A percentile compares a stretch with the other conserved stretches of the same genome.
Evolutionary conservation across 1,139 yeast genomes (phyloP).

Genomic region (Candida sanyaensis): DNA sequence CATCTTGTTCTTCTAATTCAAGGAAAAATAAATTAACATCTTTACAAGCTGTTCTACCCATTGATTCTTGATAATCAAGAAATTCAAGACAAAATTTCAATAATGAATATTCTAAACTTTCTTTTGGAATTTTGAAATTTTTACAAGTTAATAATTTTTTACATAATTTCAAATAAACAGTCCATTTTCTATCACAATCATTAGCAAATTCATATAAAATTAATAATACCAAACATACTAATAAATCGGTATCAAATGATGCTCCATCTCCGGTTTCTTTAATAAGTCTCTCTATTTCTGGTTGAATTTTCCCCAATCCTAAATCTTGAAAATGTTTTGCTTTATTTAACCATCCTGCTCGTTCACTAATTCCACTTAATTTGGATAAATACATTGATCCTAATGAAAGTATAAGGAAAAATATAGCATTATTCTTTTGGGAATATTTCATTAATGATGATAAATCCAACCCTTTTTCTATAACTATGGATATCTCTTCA

Average conservation of each 20-base stretch:
- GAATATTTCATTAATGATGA: constrained; percentile 26
- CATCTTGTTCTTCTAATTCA: constrained; percentile 17
- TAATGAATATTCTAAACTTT: constrained; percentile 21
- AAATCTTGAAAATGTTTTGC: constrained; percentile 20
- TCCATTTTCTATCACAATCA: constrained; percentile 29
- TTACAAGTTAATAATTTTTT: constrained; percentile 20
- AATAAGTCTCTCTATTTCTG: constrained; percentile 11
- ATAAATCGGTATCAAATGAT: constrained; percentile 17
- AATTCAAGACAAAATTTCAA: constrained; percentile 29
- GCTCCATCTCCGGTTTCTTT: constrained; percentile 5
- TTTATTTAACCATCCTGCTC: constrained; percentile 20
- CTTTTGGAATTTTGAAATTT: constrained; percentile 17
- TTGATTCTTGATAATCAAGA: constrained; percentile 31
- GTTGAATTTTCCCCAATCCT: constrained; percentile 18
- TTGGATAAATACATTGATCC: constrained; percentile 30
- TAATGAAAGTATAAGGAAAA: constrained; percentile 26
- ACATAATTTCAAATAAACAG: constrained; percentile 23
- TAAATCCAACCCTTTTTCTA: constrained; percentile 28
- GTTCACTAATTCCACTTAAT: constrained; percentile 11
- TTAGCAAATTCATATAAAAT: constrained; percentile 31
- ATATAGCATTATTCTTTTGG: constrained; percentile 23
- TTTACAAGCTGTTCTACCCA: constrained; percentile 37
- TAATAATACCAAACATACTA: constrained; percentile 25
- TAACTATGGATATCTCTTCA: constrained; percentile 14
- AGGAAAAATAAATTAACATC: constrained; percentile 27